Evolutionary conservation across 106 monocot species (phyloP).

Genomic region (Acorus calamus): DNA sequence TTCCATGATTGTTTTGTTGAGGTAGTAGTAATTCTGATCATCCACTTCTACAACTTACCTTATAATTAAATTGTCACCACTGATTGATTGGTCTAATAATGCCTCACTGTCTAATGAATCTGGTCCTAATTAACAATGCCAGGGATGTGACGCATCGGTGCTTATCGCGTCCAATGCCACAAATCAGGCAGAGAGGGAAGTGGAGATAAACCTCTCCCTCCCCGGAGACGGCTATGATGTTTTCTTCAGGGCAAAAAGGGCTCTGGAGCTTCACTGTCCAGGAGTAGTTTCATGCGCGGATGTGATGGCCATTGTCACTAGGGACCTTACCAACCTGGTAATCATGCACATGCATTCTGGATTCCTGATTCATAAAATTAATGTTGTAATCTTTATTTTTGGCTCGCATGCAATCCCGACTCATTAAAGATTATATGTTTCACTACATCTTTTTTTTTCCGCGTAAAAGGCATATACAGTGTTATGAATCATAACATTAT

Average conservation of each 20-base stretch:
- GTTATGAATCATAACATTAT: no score
- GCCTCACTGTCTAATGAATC: not conserved
- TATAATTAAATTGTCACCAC: not conserved
- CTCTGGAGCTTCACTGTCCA: not conserved
- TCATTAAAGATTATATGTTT: no score
- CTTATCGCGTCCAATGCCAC: not conserved
- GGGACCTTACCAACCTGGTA: not conserved
- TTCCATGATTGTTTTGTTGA: not conserved
- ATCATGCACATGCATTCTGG: not conserved
- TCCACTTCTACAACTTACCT: not conserved
- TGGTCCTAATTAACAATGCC: not conserved
- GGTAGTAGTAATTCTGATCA: not conserved
- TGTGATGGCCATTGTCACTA: not conserved
- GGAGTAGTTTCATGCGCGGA: not conserved
- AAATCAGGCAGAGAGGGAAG: not conserved
- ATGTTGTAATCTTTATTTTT: not conserved
- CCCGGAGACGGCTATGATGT: not conserved
- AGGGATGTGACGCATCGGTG: not conserved
- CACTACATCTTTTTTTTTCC: no score
- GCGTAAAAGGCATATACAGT: no score
- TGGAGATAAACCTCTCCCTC: not conserved
- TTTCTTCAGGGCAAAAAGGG: not conserved
- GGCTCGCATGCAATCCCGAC: no score
- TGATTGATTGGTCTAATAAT: not conserved
- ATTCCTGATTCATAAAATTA: not conserved